A percentile compares a stretch with the other conserved stretches of the same genome.
phyloP scores from a whole-genome alignment of 225 moss, liverwort and hornwort genomes.

The Ulota crispa region DNA sequence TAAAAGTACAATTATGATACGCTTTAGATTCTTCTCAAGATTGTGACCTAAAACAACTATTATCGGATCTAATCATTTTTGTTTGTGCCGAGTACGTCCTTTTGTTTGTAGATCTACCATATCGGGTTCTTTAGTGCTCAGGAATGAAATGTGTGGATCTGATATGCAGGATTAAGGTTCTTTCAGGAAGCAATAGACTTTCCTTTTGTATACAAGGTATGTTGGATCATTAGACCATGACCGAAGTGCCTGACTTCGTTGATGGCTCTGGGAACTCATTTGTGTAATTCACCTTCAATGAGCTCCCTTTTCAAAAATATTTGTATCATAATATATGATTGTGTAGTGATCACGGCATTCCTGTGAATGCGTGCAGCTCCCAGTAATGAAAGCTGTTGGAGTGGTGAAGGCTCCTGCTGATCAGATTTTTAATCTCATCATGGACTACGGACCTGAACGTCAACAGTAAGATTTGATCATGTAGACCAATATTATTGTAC shows the following conservation, averaged over 20 bases:
- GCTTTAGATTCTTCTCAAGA: not conserved
- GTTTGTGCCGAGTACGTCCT: not conserved
- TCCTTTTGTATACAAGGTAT: constrained; percentile 55
- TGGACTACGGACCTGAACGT: constrained; percentile 69
- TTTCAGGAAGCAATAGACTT: constrained; percentile 53
- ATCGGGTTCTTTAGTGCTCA: constrained; percentile 7
- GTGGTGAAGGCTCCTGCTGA: constrained; percentile 75
- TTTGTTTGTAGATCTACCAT: not conserved
- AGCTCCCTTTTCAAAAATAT: not conserved
- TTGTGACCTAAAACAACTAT: not conserved
- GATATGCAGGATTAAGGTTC: constrained; percentile 52
- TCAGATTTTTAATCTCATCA: constrained; percentile 72
- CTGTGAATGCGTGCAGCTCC: constrained; percentile 46
- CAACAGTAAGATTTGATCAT: constrained; percentile 53
- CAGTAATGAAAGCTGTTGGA: constrained; percentile 79
- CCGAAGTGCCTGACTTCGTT: constrained; percentile 7
- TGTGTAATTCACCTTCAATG: not conserved
- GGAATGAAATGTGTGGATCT: constrained; percentile 23
- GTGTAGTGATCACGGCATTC: not conserved
- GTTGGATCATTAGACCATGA: not conserved
- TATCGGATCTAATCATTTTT: not conserved
- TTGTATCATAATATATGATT: not conserved
- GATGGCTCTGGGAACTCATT: not conserved
- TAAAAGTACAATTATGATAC: not conserved
- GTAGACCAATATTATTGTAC: not conserved